A percentile compares a stretch with the other conserved stretches of the same genome.
phyloP scores from a whole-genome alignment of 2,329 filamentous ascomycete species.

The Taxawa tesnikishii region DNA sequence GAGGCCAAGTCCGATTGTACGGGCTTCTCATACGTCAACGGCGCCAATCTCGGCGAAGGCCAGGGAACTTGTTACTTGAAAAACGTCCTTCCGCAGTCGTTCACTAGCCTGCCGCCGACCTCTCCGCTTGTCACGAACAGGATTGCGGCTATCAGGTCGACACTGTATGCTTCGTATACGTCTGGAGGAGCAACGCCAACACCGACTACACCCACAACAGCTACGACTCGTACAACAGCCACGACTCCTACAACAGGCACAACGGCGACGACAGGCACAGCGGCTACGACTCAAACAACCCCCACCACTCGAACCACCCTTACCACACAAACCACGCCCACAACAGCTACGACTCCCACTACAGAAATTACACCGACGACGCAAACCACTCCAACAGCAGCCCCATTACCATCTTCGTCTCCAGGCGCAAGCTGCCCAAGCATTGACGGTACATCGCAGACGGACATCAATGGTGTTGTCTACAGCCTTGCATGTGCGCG shows the following conservation, averaged over 20 bases:
- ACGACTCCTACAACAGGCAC: neutral
- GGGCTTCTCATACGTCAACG: constrained; percentile 12
- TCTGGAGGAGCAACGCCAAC: neutral
- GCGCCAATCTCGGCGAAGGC: constrained; percentile 9
- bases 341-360: neutral
- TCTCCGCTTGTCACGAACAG: neutral
- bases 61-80: constrained; percentile 11
- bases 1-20: constrained; percentile 10
- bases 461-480: too few relatives aligned
- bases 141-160: neutral
- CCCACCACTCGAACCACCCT: neutral
- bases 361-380: neutral
- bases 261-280: neutral
- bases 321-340: neutral
- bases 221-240: neutral
- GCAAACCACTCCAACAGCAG: neutral
- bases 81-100: constrained; percentile 5
- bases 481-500: too few relatives aligned
- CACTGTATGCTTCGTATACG: too few relatives aligned
- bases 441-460: too few relatives aligned
- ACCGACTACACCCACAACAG: neutral
- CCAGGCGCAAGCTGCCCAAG: too few relatives aligned
- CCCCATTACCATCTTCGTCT: neutral
- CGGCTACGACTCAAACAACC: neutral
- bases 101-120: constrained; percentile 5